Evolutionary conservation across 495 filamentous ascomycete species (phyloP), one percentile per base, ranked within the genome.

Genomic region (Penicillium turbatum): DNA sequence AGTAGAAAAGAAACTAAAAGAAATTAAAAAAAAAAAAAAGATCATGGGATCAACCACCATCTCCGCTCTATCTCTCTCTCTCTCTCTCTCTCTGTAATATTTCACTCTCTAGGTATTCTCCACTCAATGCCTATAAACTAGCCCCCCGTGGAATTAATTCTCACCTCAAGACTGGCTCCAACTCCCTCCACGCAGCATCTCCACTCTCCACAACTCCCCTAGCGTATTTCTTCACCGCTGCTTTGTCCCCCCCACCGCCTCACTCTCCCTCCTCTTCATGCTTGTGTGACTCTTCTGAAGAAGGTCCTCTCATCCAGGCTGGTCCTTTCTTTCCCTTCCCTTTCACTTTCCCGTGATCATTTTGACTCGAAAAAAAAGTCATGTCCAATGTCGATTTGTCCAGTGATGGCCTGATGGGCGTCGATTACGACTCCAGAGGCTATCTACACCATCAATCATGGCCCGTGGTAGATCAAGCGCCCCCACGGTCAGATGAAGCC

Each of bases 381-480:
- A 76, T 76, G 73, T 73, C 72, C 44, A 76, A 74, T 66, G 63
- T 73, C 54, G 72, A 76, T 63, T 55, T 76, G 55, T 58, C 67
- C 16, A 70, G 56, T 49, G 71, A 77, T 55, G 74, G 71, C 63
- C 72, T 77, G 49, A 68, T 77, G 55, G 69, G 70, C 55, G 72
- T 76, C 51, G 73, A 77, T 44, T 77, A 77, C 55, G 74, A 77
- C 61, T 72, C 74, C 41, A 73, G 74, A 69, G 68, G 58, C 45
- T 77, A 76, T 66, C 67, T 76, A 48, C 73, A 72, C 55, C 58
- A 71, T 52, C 40, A 44, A 30, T 57, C 71, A 60, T 77, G 74
- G 74, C 69, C 72, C 43, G 66, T 77, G 42, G 66, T 75, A 48
- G 73, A 76, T 60, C 68, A 73, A 45, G 51, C 65, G 53, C 53